A percentile compares a stretch with the other conserved stretches of the same genome.
phyloP scores from a whole-genome alignment of 1,284 basidiomycete genomes.

The Athelia sp. region DNA sequence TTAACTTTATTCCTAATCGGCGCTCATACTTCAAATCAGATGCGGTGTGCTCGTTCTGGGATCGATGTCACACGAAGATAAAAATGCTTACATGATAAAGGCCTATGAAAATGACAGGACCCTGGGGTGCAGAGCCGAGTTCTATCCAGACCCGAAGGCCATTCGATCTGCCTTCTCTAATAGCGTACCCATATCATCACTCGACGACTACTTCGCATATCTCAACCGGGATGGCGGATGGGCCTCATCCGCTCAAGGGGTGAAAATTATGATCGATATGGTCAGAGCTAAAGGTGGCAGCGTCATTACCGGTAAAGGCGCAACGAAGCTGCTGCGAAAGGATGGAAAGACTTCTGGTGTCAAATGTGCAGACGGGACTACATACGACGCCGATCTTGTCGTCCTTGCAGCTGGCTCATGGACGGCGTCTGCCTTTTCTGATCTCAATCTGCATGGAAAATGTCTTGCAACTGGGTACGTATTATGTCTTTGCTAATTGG shows the following conservation, averaged over 20 bases:
- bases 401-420: constrained; percentile 77
- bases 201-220: constrained; percentile 46
- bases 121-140: constrained; percentile 43
- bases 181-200: constrained; percentile 25
- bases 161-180: constrained; percentile 43
- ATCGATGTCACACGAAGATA: constrained; percentile 13
- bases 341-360: constrained; percentile 55
- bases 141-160: constrained; percentile 31
- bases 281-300: constrained; percentile 59
- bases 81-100: constrained; percentile 37
- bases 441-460: constrained; percentile 40
- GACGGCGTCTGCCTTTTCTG: constrained; percentile 77
- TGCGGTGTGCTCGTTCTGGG: constrained; percentile 59
- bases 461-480: constrained; percentile 69
- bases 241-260: constrained; percentile 74
- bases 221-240: constrained; percentile 81
- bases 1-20: background rate
- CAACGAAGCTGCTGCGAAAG: constrained; percentile 39
- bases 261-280: constrained; percentile 51
- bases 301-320: constrained; percentile 54
- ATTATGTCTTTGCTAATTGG: background rate
- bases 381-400: constrained; percentile 49
- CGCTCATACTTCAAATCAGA: constrained; percentile 30
- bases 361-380: constrained; percentile 54
- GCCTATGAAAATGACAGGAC: constrained; percentile 56